Base-by-base conservation (phyloP, 495 filamentous ascomycete species). In the Aspergillus carlsbadensis region DNA sequence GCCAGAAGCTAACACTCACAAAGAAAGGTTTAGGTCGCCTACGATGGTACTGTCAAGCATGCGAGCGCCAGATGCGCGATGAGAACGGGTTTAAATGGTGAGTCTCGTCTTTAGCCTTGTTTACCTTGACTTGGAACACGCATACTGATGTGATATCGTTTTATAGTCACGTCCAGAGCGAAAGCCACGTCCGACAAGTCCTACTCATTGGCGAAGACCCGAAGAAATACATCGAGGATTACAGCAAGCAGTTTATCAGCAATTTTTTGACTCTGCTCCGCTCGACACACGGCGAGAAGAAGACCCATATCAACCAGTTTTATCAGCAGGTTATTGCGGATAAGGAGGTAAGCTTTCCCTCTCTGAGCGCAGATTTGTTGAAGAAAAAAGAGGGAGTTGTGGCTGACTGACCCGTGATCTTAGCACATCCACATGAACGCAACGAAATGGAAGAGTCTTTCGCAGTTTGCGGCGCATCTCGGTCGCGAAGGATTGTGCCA, bases 381-480 rank as follows among this genome's bases (percentile, higher is more conserved):
- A 6, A 4, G 15, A n/a, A 24, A n/a, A n/a, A n/a, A n/a, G n/a
- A n/a, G n/a, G n/a, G 8, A 29, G 24, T 10, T 31, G 40, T 14
- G 40, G n/a, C 20, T 26, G 29, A 33, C 36, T 39, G 24, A 10
- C 15, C 14, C 2, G 13, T 22, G n/a, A n/a, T n/a, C n/a, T 22
- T 84, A 92, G 67, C 95, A 98, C 66, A 78, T 91, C 13, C 95
- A 98, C 65, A 88, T 97, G 86, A 98, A 96, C 71, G 80, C 91
- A 36, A 98, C 94, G 3, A 83, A 84, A 61, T 98, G 91, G 91
- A 81, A 85, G 54, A 76, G 79, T 34, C 73, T 99, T 52, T 90
- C 91, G 4, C 91, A 97, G 59, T 97, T 96, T 75, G 89, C 86
- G 4, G 92, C 94, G 61, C 73, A 87, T 61, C 71, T 99, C 8